phyloP scores from a whole-genome alignment of 2,329 filamentous ascomycete genomes.

The Microsporum ferrugineum region DNA sequence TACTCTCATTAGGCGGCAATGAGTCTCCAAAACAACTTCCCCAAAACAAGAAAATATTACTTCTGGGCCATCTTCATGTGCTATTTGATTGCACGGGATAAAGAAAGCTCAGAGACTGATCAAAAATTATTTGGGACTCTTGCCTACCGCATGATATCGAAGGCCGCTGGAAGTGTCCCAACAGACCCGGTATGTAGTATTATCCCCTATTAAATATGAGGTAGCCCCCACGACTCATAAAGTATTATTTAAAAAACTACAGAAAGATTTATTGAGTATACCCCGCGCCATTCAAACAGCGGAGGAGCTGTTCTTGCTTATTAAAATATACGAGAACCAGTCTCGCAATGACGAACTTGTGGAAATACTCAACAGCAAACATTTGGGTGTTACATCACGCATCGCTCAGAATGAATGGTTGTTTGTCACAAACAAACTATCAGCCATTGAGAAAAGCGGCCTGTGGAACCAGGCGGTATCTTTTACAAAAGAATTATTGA shows the following conservation, averaged over 20 bases:
- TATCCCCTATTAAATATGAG: constrained; percentile 1
- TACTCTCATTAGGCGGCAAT: constrained; percentile 34
- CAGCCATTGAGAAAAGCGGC: constrained; percentile 27
- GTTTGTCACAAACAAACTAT: constrained; percentile 30
- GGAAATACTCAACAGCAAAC: constrained; percentile 33
- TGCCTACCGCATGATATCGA: constrained; percentile 40
- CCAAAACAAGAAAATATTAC: constrained; percentile 37
- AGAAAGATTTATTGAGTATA: constrained; percentile 33
- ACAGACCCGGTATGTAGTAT: constrained; percentile 30
- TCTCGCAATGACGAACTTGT: constrained; percentile 30
- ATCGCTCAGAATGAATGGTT: constrained; percentile 36
- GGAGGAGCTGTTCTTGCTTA: constrained; percentile 36
- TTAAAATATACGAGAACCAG: constrained; percentile 35
- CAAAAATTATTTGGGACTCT: constrained; percentile 39
- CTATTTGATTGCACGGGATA: constrained; percentile 30
- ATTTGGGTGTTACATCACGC: constrained; percentile 31
- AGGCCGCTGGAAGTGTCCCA: constrained; percentile 36
- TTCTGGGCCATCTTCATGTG: constrained; percentile 41
- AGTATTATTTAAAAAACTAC: constrained; percentile 6
- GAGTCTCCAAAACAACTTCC: constrained; percentile 40
- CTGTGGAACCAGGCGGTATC: constrained; percentile 30
- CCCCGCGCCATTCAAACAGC: constrained; percentile 36
- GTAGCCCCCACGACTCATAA: constrained; percentile 12
- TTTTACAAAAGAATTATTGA: constrained; percentile 29
- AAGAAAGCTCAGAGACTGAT: constrained; percentile 30